Evolutionary conservation across 2,329 filamentous ascomycete species (phyloP).

Genomic region (Furcasterigmium sp.): DNA sequence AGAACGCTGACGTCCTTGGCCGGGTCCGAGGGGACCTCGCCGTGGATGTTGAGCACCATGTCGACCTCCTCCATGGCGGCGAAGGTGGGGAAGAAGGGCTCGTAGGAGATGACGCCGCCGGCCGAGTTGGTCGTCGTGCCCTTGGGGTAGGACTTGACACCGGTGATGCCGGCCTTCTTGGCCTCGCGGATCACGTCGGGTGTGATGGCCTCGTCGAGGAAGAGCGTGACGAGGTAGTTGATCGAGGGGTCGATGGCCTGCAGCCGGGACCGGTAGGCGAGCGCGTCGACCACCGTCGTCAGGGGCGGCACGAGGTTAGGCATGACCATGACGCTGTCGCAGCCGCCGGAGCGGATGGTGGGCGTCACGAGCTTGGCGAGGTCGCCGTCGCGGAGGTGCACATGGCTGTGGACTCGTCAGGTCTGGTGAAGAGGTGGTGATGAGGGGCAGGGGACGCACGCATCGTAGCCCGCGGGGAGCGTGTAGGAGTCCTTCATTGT

Average conservation of each 20-base stretch:
- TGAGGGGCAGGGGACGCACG: background rate
- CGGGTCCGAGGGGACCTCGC: constrained; percentile 59
- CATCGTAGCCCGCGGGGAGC: constrained; percentile 2
- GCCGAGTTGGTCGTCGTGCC: constrained; percentile 63
- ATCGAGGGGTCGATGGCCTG: constrained; percentile 56
- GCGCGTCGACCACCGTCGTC: constrained; percentile 54
- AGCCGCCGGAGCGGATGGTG: constrained; percentile 52
- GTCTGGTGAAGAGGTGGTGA: background rate
- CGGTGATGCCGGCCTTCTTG: constrained; percentile 63
- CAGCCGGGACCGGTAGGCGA: constrained; percentile 61
- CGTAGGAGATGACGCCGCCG: constrained; percentile 65
- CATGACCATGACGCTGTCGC: constrained; percentile 59
- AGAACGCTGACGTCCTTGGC: constrained; percentile 46
- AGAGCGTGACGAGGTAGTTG: constrained; percentile 71
- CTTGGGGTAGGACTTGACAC: constrained; percentile 50
- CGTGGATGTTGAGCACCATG: constrained; percentile 88
- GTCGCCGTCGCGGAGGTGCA: constrained; percentile 64
- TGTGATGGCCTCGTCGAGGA: constrained; percentile 58
- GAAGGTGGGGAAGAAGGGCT: constrained; percentile 73
- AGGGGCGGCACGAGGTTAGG: constrained; percentile 62
- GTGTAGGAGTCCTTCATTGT: constrained; percentile 2
- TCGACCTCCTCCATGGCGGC: constrained; percentile 81
- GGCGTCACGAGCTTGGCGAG: constrained; percentile 55
- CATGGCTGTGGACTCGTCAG: constrained; percentile 34
- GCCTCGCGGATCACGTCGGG: constrained; percentile 69